phyloP scores from a whole-genome alignment of 2,329 filamentous ascomycete species.

The Xylariaceae sp. region DNA sequence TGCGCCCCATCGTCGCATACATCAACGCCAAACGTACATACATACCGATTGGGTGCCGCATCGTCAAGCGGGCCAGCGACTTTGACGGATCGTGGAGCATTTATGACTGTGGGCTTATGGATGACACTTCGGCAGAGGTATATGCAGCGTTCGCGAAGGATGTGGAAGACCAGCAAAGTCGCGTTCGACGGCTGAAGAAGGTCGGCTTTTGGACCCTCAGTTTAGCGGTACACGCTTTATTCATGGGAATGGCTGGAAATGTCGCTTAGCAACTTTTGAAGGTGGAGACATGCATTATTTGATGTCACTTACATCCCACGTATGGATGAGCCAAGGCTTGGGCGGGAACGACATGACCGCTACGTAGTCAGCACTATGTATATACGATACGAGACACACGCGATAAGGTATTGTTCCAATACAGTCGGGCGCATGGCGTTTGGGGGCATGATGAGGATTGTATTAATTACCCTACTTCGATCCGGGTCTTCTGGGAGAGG shows the following conservation, averaged over 20 bases:
- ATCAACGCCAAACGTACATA: constrained; percentile 95
- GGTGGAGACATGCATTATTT: too few relatives aligned
- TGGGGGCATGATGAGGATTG: too few relatives aligned
- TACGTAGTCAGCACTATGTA: too few relatives aligned
- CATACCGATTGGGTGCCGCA: constrained; percentile 90
- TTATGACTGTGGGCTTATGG: constrained; percentile 90
- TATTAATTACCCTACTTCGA: too few relatives aligned
- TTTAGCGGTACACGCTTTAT: constrained; percentile 85
- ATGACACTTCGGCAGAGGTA: constrained; percentile 87
- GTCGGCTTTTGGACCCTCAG: constrained; percentile 96
- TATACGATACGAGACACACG: too few relatives aligned
- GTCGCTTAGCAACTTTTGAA: constrained; percentile 52
- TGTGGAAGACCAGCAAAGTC: constrained; percentile 82
- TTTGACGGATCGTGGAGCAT: constrained; percentile 96
- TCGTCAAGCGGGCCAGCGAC: constrained; percentile 83
- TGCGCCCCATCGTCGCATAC: constrained; percentile 94
- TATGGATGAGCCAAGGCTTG: not conserved
- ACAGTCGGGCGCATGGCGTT: not conserved
- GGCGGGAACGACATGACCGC: too few relatives aligned
- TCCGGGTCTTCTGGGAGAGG: not conserved
- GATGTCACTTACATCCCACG: too few relatives aligned
- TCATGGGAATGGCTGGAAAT: constrained; percentile 91
- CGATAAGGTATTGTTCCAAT: not conserved
- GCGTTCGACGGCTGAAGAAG: constrained; percentile 84
- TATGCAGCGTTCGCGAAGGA: constrained; percentile 92